phyloP scores from a whole-genome alignment of 306 rosid species.

The Glycine tomentella region DNA sequence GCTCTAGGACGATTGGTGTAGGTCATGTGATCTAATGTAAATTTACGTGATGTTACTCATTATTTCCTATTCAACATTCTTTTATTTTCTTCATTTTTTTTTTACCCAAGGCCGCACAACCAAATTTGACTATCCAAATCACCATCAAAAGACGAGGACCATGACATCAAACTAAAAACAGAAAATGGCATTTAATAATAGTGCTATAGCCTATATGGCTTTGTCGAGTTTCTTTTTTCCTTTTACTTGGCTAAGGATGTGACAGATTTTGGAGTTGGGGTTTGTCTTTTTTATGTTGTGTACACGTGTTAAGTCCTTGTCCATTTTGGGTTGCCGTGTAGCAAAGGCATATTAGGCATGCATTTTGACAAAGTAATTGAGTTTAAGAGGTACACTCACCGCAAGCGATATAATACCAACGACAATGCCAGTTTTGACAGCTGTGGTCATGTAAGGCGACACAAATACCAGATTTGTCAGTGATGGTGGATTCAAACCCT shows the following conservation, averaged over 20 bases:
- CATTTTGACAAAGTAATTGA: constrained; percentile 6
- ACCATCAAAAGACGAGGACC: constrained; percentile 15
- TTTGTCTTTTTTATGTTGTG: constrained; percentile 27
- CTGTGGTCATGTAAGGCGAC: constrained; percentile 65
- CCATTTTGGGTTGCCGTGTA: constrained; percentile 29
- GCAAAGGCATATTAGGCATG: background rate
- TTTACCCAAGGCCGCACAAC: background rate
- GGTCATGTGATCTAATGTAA: background rate
- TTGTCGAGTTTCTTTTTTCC: background rate
- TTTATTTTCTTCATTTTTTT: background rate
- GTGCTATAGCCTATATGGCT: too few species aligned
- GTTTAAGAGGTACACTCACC: constrained; percentile 49
- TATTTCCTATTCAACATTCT: background rate
- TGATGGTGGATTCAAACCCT: constrained; percentile 77
- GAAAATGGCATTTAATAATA: background rate
- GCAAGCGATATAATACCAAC: constrained; percentile 79
- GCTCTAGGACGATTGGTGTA: background rate
- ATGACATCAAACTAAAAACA: constrained; percentile 2
- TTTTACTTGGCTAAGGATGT: constrained; percentile 30
- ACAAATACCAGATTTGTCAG: constrained; percentile 65
- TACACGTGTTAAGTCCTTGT: background rate
- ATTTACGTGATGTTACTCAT: background rate
- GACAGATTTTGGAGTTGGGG: background rate
- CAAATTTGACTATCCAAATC: constrained; percentile 17
- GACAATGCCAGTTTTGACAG: constrained; percentile 75